Percentiles rank a stretch among this genome's conserved stretches.
These are phyloP conservation scores for Castanopsis chinensis DNA, from an alignment of 306 rosid species.

Conservation along the genomic window DNA sequence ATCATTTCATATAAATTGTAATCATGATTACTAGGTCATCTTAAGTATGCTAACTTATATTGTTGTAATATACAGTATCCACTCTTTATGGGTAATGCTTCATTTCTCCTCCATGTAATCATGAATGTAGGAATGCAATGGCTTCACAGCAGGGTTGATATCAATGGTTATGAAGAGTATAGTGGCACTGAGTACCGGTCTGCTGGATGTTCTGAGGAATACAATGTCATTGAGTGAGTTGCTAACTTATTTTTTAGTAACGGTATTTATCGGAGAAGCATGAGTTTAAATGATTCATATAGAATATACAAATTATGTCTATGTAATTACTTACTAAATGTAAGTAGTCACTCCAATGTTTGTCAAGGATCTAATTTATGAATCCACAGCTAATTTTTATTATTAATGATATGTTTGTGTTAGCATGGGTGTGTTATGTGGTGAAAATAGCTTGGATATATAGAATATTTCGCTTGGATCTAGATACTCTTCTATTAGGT, in stretches of 20 bases:
- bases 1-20: background rate
- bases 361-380: background rate
- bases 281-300: slow-evolving; percentile 2
- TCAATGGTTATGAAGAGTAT: slow-evolving; percentile 86
- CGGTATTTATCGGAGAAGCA: background rate
- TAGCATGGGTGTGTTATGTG: background rate
- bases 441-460: background rate
- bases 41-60: slow-evolving; percentile 6
- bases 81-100: slow-evolving; percentile 8
- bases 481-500: background rate
- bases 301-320: slow-evolving; percentile 2
- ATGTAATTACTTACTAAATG: background rate
- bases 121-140: slow-evolving; percentile 67
- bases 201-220: slow-evolving; percentile 94
- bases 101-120: background rate
- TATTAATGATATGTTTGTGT: background rate
- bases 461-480: background rate
- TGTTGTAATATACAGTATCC: slow-evolving; percentile 2
- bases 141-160: slow-evolving; percentile 85
- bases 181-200: slow-evolving; percentile 86
- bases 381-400: background rate
- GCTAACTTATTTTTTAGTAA: slow-evolving; percentile 1
- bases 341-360: background rate
- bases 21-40: background rate
- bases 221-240: slow-evolving; percentile 66